A percentile compares a stretch with the other conserved stretches of the same genome.
phyloP scores from a whole-genome alignment of 208 protist genomes.

The Balamuthia mandrillaris region DNA sequence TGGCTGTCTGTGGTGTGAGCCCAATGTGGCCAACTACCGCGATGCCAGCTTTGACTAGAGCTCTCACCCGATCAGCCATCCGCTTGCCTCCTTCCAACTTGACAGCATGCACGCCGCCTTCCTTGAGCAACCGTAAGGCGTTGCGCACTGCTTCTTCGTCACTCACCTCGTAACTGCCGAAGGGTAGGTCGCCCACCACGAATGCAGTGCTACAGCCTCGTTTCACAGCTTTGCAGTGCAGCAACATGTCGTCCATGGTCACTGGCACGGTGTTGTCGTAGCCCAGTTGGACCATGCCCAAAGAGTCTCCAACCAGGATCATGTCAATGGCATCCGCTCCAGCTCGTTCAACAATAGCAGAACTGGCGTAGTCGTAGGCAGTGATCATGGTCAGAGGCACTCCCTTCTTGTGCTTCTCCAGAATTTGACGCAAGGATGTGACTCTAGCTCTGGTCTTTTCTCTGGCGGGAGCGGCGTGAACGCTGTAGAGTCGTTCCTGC shows the following conservation, averaged over 20 bases:
- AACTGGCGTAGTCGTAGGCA: constrained; percentile 70
- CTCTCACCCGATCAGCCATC: constrained; percentile 34
- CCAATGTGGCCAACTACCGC: constrained; percentile 71
- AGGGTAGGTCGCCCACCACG: constrained; percentile 73
- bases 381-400: constrained; percentile 70
- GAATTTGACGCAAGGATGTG: no score
- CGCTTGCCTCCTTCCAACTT: constrained; percentile 76
- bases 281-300: constrained; percentile 73
- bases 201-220: constrained; percentile 26
- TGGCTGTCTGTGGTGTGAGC: constrained; percentile 79
- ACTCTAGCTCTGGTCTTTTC: no score
- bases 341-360: constrained; percentile 54
- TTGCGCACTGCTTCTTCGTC: constrained; percentile 49
- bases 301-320: constrained; percentile 75
- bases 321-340: constrained; percentile 69
- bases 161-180: constrained; percentile 70
- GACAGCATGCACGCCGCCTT: constrained; percentile 65
- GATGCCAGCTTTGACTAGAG: constrained; percentile 48
- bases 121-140: constrained; percentile 37
- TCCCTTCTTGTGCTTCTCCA: constrained; percentile 29
- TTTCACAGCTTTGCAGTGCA: constrained; percentile 29
- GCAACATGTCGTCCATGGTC: constrained; percentile 67
- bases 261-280: constrained; percentile 66
- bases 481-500: no score
- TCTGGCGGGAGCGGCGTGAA: no score